Conservation (phyloP, 2,329 filamentous ascomycete species). For the Canariomyces notabilis region DNA sequence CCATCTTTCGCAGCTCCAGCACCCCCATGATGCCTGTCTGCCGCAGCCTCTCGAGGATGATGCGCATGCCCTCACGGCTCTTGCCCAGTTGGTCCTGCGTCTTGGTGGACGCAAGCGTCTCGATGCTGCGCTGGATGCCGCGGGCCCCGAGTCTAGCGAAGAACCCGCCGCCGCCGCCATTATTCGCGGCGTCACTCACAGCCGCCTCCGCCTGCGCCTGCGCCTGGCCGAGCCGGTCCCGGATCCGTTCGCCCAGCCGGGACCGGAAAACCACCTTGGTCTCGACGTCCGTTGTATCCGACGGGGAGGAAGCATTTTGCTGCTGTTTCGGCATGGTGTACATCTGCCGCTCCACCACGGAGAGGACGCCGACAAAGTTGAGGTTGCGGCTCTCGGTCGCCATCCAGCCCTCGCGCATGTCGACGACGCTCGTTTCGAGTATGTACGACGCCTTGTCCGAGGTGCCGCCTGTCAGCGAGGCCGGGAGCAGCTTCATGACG, state of each 20-base stretch:
- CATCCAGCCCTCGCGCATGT: constrained; percentile 79
- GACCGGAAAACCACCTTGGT: constrained; percentile 72
- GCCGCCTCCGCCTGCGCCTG: constrained; percentile 35
- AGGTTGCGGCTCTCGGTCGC: constrained; percentile 74
- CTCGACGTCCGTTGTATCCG: constrained; percentile 57
- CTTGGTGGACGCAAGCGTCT: constrained; percentile 70
- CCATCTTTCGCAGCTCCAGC: constrained; percentile 48
- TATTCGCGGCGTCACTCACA: constrained; percentile 14
- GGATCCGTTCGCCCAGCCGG: constrained; percentile 62
- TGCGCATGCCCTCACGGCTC: constrained; percentile 76
- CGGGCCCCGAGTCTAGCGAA: constrained; percentile 59
- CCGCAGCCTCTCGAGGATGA: constrained; percentile 67
- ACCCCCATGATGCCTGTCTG: constrained; percentile 55
- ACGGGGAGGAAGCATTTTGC: neutral
- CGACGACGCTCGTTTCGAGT: constrained; percentile 72
- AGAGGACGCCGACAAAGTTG: constrained; percentile 75
- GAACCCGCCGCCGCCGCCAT: constrained; percentile 44
- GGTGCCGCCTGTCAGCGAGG: constrained; percentile 59
- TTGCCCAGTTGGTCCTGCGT: constrained; percentile 74
- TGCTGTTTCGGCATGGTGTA: constrained; percentile 45
- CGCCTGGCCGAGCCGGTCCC: constrained; percentile 36
- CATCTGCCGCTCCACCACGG: constrained; percentile 69
- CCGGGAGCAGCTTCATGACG: constrained; percentile 69
- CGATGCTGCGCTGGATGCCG: constrained; percentile 73
- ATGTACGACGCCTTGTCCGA: constrained; percentile 73